A percentile compares a stretch with the other conserved stretches of the same genome.
Evolutionary conservation across 768 basidiomycete species (phyloP).

Genomic region (Sporobolomyces pararoseus): DNA sequence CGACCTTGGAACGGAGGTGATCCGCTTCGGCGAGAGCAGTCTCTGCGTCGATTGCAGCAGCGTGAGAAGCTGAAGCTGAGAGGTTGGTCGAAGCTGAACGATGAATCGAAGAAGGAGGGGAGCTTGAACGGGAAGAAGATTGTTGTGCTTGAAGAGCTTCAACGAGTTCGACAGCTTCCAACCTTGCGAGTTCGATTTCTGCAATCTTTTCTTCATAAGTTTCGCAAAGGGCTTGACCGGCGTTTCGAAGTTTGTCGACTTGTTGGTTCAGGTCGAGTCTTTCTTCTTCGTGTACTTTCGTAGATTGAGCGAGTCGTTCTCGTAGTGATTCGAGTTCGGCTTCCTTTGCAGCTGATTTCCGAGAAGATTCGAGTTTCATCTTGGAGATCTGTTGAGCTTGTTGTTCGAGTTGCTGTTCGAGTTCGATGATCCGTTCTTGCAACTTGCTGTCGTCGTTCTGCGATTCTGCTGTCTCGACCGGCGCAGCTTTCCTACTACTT

Average conservation of each 20-base stretch:
- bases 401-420: neutral
- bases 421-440: neutral
- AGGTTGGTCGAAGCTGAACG: constrained; percentile 10
- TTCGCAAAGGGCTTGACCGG: constrained; percentile 90
- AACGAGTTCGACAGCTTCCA: constrained; percentile 70
- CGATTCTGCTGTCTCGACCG: no score
- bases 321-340: constrained; percentile 61
- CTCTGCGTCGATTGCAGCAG: constrained; percentile 91
- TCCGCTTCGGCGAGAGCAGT: constrained; percentile 81
- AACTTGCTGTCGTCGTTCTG: neutral
- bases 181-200: constrained; percentile 64
- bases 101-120: neutral
- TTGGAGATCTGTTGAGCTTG: constrained; percentile 1
- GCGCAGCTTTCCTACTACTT: no score
- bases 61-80: constrained; percentile 47
- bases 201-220: constrained; percentile 86
- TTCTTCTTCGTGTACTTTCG: constrained; percentile 58
- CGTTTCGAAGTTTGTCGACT: constrained; percentile 77
- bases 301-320: constrained; percentile 53
- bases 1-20: constrained; percentile 74
- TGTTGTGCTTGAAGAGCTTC: constrained; percentile 59
- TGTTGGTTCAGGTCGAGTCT: constrained; percentile 65
- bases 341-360: constrained; percentile 54
- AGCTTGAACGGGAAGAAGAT: constrained; percentile 33
- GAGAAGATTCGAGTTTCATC: constrained; percentile 26